phyloP scores from a whole-genome alignment of 495 filamentous ascomycete species.

The Delitschia confertaspora region DNA sequence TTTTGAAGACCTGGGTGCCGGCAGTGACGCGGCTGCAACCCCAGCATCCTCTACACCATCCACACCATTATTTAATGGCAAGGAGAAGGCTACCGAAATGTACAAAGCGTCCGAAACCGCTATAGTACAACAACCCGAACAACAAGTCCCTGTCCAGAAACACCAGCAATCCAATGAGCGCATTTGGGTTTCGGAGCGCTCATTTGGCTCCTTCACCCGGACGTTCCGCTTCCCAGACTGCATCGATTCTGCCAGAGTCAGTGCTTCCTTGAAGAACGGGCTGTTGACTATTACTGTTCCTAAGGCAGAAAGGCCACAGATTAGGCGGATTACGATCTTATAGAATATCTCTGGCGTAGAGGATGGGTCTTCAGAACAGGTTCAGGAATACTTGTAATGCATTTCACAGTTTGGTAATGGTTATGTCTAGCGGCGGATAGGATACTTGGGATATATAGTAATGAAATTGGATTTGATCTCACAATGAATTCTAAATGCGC shows the following conservation, averaged over 20 bases:
- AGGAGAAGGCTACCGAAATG: constrained; percentile 19
- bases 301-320: constrained; percentile 43
- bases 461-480: too few species aligned
- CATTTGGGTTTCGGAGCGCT: constrained; percentile 74
- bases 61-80: constrained; percentile 20
- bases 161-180: constrained; percentile 41
- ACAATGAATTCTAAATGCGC: too few species aligned
- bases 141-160: constrained; percentile 20
- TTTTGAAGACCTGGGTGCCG: constrained; percentile 21
- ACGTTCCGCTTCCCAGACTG: constrained; percentile 66
- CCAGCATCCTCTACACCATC: constrained; percentile 3
- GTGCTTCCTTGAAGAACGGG: constrained; percentile 64
- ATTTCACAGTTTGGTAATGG: too few species aligned
- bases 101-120: constrained; percentile 2
- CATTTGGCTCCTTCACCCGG: constrained; percentile 67
- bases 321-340: constrained; percentile 13
- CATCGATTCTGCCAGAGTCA: constrained; percentile 70
- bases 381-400: too few species aligned
- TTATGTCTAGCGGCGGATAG: too few species aligned
- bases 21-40: constrained; percentile 10
- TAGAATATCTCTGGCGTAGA: too few species aligned
- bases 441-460: too few species aligned
- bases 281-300: constrained; percentile 66
- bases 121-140: constrained; percentile 1
- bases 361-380: too few species aligned